Conservation (phyloP, 306 rosid species). For the Begonia masoniana region DNA sequence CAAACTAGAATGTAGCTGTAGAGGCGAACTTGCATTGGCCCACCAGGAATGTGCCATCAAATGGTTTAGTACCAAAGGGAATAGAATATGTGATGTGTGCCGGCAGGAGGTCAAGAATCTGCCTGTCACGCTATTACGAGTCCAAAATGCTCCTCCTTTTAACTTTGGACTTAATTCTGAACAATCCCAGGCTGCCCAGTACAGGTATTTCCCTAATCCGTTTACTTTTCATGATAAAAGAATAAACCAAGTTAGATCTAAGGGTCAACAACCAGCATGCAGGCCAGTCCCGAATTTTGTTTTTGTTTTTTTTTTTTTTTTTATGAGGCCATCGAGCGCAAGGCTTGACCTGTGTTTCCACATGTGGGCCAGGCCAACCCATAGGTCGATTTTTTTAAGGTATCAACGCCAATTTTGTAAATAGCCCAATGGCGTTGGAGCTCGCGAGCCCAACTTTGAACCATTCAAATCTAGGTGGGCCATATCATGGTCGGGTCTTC, state of each 20-base stretch:
- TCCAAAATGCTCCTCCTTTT: constrained; percentile 20
- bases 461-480: too few species aligned
- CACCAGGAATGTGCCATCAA: constrained; percentile 67
- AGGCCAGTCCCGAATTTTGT: too few species aligned
- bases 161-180: constrained; percentile 23
- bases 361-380: too few species aligned
- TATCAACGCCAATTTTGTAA: too few species aligned
- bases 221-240: not conserved
- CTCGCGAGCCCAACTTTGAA: too few species aligned
- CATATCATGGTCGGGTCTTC: too few species aligned
- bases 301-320: too few species aligned
- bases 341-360: too few species aligned
- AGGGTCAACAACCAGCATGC: not conserved
- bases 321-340: too few species aligned
- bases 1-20: constrained; percentile 81
- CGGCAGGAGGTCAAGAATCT: constrained; percentile 68
- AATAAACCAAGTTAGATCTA: not conserved
- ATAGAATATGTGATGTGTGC: constrained; percentile 78
- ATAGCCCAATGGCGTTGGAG: too few species aligned
- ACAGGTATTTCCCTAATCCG: constrained; percentile 28
- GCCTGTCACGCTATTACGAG: constrained; percentile 53
- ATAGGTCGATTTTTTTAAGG: too few species aligned
- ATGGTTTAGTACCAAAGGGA: constrained; percentile 89
- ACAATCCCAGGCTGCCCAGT: constrained; percentile 23
- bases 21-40: constrained; percentile 84